Percentiles rank a stretch among this genome's conserved stretches.
phyloP scores from a whole-genome alignment of 1,284 basidiomycete species.

The Cerrena zonata region DNA sequence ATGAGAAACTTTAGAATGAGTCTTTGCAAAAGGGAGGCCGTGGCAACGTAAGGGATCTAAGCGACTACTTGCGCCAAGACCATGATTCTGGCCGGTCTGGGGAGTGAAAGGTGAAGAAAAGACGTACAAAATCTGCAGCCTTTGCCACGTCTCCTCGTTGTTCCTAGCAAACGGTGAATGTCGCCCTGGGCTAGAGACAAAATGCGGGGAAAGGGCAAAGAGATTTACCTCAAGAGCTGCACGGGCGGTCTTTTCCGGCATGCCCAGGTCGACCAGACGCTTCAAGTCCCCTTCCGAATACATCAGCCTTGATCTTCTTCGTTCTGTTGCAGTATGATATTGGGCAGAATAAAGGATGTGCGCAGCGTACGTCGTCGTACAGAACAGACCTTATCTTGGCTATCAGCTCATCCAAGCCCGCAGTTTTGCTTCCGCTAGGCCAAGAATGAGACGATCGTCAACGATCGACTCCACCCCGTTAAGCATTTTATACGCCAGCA shows the following conservation, averaged over 20 bases:
- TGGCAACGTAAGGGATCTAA: constrained; percentile 2
- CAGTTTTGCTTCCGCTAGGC: constrained; percentile 27
- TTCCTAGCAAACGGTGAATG: constrained; percentile 3
- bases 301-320: too few species aligned
- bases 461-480: neutral
- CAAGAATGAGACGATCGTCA: neutral
- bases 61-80: neutral
- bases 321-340: too few species aligned
- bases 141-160: constrained; percentile 4
- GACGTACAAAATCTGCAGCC: constrained; percentile 10
- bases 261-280: constrained; percentile 5
- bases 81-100: neutral
- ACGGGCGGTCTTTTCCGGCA: constrained; percentile 9
- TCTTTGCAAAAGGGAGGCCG: neutral
- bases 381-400: neutral
- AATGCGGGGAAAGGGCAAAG: neutral
- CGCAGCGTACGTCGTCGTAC: neutral
- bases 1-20: neutral
- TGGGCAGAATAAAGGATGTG: too few species aligned
- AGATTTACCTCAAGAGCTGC: constrained; percentile 9
- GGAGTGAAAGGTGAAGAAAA: neutral
- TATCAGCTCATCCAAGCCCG: constrained; percentile 2
- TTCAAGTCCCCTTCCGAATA: constrained; percentile 7
- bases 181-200: neutral
- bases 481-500: too few species aligned